Base-by-base conservation (phyloP, 805 yeast genomes). In the Phaffomyces opuntiae region DNA sequence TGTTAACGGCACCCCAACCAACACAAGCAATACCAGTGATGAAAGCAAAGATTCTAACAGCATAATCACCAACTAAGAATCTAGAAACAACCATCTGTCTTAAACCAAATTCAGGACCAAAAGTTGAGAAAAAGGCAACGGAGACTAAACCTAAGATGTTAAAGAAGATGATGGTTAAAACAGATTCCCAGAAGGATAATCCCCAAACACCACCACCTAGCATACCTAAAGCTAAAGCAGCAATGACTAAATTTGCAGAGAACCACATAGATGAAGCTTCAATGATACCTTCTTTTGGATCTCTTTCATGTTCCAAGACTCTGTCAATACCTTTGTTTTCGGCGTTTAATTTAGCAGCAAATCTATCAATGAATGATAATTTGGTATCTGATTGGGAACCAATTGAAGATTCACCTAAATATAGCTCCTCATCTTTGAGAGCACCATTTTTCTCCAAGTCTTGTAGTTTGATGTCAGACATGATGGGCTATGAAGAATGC, bases 1-100 rank as follows among this genome's bases (percentile, higher is more conserved):
- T 87, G 67, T 90, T 90, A 40, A 88, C 91, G 9, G 96, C 87
- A 66, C 93, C 86, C 97, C 97, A 90, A 56, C 97, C 96, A 46
- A 89, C 78, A 75, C 96, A 87, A 26, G 96, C 90, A 51, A 90
- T 65, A 58, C 81, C 76, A 61, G 89, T 88, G 62, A 90, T 72
- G 39, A 83, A 64, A 9, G 95, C 82, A 59, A 87, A 83, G 47
- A 88, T 73, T 63, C 95, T 77, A 67, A 85, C 81, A 40, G 84
- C 82, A 31, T 70, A 62, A 65, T 83, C 80, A 52, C 97, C 97
- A 51, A 81, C 74, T 55, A 88, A 74, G 65, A 73, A 89, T 54
- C 91, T 76, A 11, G 95, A 80, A 47, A 89, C 60, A 35, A 87
- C 74, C 86, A 89, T 83, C 65, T 90, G 96, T 67, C 97, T 81